Conservation (phyloP, 306 rosid species). For the Vigna nakashimae region DNA sequence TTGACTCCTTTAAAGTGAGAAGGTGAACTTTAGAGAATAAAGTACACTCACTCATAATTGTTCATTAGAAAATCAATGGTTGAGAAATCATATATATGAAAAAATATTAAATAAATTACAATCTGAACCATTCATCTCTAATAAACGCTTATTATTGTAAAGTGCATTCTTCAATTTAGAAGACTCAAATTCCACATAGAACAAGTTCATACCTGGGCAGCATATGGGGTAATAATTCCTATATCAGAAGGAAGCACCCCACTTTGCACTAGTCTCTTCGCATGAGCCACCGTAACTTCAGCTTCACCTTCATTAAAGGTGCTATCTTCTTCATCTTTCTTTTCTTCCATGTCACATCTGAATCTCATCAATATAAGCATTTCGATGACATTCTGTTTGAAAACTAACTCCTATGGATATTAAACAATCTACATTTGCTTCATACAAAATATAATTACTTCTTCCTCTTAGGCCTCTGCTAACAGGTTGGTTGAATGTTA, state of each 20-base stretch:
- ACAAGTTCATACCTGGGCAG: constrained; percentile 78
- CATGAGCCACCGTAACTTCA: constrained; percentile 88
- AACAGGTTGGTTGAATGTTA: constrained; percentile 13
- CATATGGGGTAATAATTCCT: constrained; percentile 96
- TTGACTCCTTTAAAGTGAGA: background rate
- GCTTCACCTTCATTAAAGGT: constrained; percentile 96
- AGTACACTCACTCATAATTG: background rate
- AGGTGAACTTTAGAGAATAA: background rate
- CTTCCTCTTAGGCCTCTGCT: constrained; percentile 22
- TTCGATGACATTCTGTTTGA: constrained; percentile 19
- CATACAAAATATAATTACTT: constrained; percentile 32
- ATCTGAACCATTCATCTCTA: background rate
- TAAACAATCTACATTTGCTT: constrained; percentile 18
- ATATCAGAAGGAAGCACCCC: constrained; percentile 93
- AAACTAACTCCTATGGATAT: constrained; percentile 14
- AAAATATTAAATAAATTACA: background rate
- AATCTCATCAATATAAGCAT: constrained; percentile 49
- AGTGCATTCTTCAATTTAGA: background rate
- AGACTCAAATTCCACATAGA: constrained; percentile 7
- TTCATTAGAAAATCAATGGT: background rate
- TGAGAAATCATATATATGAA: background rate
- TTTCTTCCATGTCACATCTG: constrained; percentile 98
- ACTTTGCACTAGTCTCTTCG: constrained; percentile 80
- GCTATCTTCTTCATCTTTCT: constrained; percentile 98
- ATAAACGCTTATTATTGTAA: background rate